Evolutionary conservation across 257 asterid species (phyloP).

Genomic region (Nicotiana tabacum): DNA sequence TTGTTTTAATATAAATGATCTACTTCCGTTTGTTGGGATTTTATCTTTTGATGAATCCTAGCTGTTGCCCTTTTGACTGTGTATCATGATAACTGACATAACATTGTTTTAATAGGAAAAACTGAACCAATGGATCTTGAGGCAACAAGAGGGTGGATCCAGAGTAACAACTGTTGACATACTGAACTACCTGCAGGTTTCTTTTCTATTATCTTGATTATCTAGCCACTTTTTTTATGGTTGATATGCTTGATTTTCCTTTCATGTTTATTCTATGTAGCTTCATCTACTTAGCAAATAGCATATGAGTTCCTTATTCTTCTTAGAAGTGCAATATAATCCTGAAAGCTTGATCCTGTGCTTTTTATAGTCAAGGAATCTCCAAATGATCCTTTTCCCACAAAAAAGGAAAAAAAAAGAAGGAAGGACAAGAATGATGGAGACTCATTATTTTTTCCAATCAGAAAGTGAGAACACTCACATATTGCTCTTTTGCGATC

Average conservation of each 20-base stretch:
- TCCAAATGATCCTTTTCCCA: not conserved
- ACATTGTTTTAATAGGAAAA: constrained; percentile 30
- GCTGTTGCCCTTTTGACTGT: not conserved
- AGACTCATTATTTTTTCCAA: not conserved
- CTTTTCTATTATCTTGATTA: not conserved
- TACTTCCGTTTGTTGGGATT: not conserved
- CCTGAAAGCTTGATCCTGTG: not conserved
- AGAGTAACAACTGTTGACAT: constrained; percentile 39
- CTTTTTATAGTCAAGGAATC: not conserved
- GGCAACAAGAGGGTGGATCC: constrained; percentile 46
- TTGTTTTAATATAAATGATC: not conserved
- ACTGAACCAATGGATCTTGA: constrained; percentile 42
- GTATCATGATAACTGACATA: not conserved
- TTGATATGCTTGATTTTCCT: not conserved
- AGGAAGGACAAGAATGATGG: not conserved
- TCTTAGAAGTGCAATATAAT: not conserved
- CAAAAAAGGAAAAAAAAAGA: not conserved
- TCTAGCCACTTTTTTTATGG: not conserved
- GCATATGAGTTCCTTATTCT: not conserved
- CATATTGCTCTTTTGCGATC: not conserved
- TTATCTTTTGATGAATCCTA: not conserved
- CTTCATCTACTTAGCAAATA: not conserved
- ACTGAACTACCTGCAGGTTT: constrained; percentile 39
- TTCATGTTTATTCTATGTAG: not conserved
- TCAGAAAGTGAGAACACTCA: not conserved